Evolutionary conservation across 495 filamentous ascomycete genomes (phyloP), one percentile per base, ranked within the genome.

Genomic region (Bombardia bombarda): DNA sequence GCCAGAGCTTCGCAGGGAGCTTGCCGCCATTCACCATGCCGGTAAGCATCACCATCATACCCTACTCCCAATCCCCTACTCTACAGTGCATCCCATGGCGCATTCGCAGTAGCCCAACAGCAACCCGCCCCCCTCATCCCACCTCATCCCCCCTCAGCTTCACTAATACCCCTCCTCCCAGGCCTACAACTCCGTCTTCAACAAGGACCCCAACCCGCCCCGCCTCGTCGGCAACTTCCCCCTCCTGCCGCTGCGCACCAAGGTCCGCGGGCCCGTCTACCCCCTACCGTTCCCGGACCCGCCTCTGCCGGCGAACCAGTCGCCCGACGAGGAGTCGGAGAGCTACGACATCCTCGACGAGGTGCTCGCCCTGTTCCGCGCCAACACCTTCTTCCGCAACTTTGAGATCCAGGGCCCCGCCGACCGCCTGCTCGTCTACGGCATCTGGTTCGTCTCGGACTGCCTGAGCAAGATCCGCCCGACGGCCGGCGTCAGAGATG

Each of bases 331-430:
- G 26, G 83, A 89, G 57, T 80, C 77, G 62, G 84, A 92, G 59
- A 84, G 80, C 49, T 97, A 97, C 70, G 92, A 98, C 73, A 82
- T 89, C 41, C 74, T 96, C 7, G 92, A 98, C 66, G 92, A 98
- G 67, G 82, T 90, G 22, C 76, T 98, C 37, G 80, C 79, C 2
- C 79, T 96, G 22, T 98, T 96, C 77, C 86, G 92, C 39, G 90
- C 93, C 61, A 97, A 98, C 71, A 96, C 92, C 31, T 82, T 98
- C 59, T 98, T 98, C 74, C 84, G 93, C 52, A 98, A 98, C 74
- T 98, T 98, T 59, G 93, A 96, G 74, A 95, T 97, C 78, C 89
- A 94, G 60, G 92, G 92, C 14, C 86, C 88, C 23, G 92, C 92
- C 42, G 92, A 98, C 67, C 78, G 93, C 34, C 78, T 95, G 61